Evolutionary conservation across 805 yeast genomes (phyloP).

Genomic region (Yarrowia hollandica): DNA sequence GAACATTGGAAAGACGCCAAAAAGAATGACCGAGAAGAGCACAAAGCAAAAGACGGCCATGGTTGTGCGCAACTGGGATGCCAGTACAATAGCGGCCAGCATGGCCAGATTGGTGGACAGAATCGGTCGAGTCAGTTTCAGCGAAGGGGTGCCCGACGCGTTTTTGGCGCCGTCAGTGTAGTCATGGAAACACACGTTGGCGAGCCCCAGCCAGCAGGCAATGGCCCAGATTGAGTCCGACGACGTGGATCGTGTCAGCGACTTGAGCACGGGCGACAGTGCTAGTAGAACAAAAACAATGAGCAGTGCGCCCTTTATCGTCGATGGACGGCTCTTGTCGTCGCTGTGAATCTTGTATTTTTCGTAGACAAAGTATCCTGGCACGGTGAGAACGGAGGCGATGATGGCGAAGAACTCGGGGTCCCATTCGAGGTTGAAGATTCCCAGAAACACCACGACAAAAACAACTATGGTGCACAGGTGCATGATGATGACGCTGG

Average conservation of each 20-base stretch:
- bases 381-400: conserved; percentile 37
- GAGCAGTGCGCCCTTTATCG: conserved; percentile 64
- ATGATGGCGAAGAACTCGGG: conserved; percentile 40
- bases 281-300: conserved; percentile 71
- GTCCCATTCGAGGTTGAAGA: conserved; percentile 39
- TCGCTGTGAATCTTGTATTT: conserved; percentile 18
- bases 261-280: conserved; percentile 84
- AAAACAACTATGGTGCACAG: conserved; percentile 63
- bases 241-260: conserved; percentile 83
- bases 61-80: conserved; percentile 78
- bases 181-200: conserved; percentile 68
- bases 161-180: conserved; percentile 42
- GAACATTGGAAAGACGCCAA: conserved; percentile 71
- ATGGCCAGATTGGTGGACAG: conserved; percentile 80
- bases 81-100: conserved; percentile 83
- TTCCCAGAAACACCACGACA: conserved; percentile 65
- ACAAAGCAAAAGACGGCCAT: conserved; percentile 81
- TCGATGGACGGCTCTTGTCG: conserved; percentile 33
- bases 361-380: conserved; percentile 38
- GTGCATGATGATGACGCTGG: conserved; percentile 66
- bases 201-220: conserved; percentile 71
- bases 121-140: conserved; percentile 45
- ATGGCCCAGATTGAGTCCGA: conserved; percentile 95
- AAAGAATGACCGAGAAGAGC: conserved; percentile 66
- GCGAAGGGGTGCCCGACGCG: conserved; percentile 34